Percentiles rank a stretch among this genome's conserved stretches.
phyloP scores from a whole-genome alignment of 2,329 filamentous ascomycete species.

The Penicillium sp. region DNA sequence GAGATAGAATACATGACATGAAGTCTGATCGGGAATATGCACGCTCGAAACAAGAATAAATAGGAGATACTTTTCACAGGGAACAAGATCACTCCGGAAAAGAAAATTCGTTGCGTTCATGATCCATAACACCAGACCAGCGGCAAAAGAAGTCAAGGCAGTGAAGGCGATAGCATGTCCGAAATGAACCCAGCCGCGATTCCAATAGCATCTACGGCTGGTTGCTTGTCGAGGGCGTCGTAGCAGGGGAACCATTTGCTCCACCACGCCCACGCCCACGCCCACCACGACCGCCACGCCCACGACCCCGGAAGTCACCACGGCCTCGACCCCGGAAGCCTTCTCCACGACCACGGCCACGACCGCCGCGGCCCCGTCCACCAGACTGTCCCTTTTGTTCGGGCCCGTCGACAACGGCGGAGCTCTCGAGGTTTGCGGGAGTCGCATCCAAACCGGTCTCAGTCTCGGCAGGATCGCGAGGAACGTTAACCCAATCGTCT shows the following conservation, averaged over 20 bases:
- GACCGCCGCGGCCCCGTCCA: conserved; percentile 30
- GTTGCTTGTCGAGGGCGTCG: background rate
- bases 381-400: conserved; percentile 38
- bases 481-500: conserved; percentile 73
- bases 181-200: background rate
- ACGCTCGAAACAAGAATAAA: conserved; percentile 39
- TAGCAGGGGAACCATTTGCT: conserved; percentile 22
- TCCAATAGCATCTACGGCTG: background rate
- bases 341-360: conserved; percentile 39
- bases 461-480: conserved; percentile 70
- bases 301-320: conserved; percentile 33
- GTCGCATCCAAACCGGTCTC: conserved; percentile 63
- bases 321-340: conserved; percentile 35
- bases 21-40: conserved; percentile 30
- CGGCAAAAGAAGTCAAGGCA: background rate
- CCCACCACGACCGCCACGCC: conserved; percentile 31
- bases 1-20: conserved; percentile 24
- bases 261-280: conserved; percentile 32
- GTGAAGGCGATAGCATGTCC: conserved; percentile 5
- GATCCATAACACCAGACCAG: conserved; percentile 36
- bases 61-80: conserved; percentile 27
- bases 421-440: conserved; percentile 60
- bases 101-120: conserved; percentile 39
- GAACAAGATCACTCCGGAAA: conserved; percentile 18
- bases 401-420: conserved; percentile 52